A percentile compares a stretch with the other conserved stretches of the same genome.
These are phyloP conservation scores for Collybia sp. DNA, from an alignment of 768 basidiomycete species.

Conservation along the genomic window DNA sequence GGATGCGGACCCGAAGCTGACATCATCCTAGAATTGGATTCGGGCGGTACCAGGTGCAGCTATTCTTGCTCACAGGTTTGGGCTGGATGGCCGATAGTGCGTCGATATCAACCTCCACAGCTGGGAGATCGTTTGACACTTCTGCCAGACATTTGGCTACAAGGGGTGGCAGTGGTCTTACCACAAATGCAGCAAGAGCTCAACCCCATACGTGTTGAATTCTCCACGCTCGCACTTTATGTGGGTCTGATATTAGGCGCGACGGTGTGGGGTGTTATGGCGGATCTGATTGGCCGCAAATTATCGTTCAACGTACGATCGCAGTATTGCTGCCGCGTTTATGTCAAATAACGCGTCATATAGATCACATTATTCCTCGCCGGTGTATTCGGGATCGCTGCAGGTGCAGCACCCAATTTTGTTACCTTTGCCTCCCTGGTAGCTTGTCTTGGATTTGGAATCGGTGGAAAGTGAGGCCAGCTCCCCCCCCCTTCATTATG, in stretches of 20 bases:
- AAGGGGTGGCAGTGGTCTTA: conserved; percentile 42
- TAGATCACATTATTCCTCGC: conserved; percentile 27
- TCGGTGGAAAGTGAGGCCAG: conserved; percentile 45
- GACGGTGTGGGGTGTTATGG: conserved; percentile 42
- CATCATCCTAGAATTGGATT: conserved; percentile 36
- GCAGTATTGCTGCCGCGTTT: not conserved
- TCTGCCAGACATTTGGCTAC: conserved; percentile 36
- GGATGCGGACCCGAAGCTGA: not conserved
- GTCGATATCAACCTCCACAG: conserved; percentile 6
- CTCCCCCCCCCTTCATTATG: conserved; percentile 9
- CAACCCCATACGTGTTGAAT: conserved; percentile 36
- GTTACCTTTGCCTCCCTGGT: conserved; percentile 38
- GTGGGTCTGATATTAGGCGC: conserved; percentile 47
- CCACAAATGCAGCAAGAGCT: conserved; percentile 38
- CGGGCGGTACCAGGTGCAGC: conserved; percentile 43
- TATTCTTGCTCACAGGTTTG: conserved; percentile 40
- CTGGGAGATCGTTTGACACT: not conserved
- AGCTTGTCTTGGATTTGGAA: conserved; percentile 43
- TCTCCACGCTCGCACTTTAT: conserved; percentile 41
- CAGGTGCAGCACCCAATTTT: conserved; percentile 42
- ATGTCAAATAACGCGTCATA: not conserved
- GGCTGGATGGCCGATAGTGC: conserved; percentile 48
- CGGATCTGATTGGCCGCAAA: conserved; percentile 42
- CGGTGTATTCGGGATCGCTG: conserved; percentile 47
- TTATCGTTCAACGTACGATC: conserved; percentile 35